Base-by-base conservation (phyloP, 1,284 basidiomycete genomes). In the Inonotus hispidus region DNA sequence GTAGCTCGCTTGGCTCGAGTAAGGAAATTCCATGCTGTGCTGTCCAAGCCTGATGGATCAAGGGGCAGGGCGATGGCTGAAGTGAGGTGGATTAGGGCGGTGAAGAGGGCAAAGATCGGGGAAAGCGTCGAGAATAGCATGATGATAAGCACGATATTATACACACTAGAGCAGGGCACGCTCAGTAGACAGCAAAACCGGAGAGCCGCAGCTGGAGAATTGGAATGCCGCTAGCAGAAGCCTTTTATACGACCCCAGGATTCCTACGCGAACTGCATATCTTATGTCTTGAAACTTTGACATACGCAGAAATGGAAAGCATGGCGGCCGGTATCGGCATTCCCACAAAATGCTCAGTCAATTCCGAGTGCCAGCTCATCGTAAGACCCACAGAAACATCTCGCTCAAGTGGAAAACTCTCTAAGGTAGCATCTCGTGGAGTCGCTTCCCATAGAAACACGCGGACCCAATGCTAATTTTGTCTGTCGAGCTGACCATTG, bases 21-120 rank as follows among this genome's bases (percentile, higher is more conserved):
- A 65, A 79, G 53, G 56, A 79, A 68, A 43, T 75, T 74, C 62
- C 74, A 73, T 37, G 79, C 63, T 13, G 21, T 38, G 21, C 10
- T 7, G 55, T 61, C 55, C 21, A 64, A 54, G 14, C 56, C 56
- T 8, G 13, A n/a, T 14, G 19, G 27, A 23, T 52, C 58, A 38
- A 50, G 43, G 25, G 58, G 62, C 13, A 47, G 29, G 35, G 62
- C 47, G 10, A 58, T 32, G 23, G 53, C 62, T 35, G 58, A 37
- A 2, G 47, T 19, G 16, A 59, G 13, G 37, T 50, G 41, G 47
- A 53, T n/a, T 32, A 62, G 50, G 7, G 61, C 19, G 25, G 27
- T 39, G 23, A 59, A 52, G 37, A 59, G 53, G 41, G 49, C 41
- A 53, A 56, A 16, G 43, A 59, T 32, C 16, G 57, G 47, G 39